Evolutionary conservation across 345 rosid genomes (phyloP).

Genomic region (Salix caprea): DNA sequence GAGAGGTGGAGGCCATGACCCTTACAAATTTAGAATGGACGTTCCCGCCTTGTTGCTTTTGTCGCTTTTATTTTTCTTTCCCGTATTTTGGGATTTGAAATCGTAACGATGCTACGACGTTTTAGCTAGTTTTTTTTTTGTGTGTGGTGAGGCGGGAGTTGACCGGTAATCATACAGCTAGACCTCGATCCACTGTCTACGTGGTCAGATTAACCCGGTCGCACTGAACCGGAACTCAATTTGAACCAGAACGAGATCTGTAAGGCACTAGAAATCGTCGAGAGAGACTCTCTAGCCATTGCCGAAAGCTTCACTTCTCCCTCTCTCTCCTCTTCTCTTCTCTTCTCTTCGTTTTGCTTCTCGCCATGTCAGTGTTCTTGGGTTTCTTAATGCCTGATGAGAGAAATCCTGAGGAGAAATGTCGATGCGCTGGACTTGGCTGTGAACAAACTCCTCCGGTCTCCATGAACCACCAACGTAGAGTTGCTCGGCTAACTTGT

Average conservation of each 20-base stretch:
- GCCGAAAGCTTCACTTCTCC: conserved; percentile 79
- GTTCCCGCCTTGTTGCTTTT: conserved; percentile 20
- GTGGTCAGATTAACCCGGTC: conserved; percentile 10
- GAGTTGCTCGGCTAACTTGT: not conserved
- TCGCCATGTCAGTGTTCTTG: not conserved
- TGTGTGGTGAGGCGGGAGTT: too few species aligned
- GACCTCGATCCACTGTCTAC: conserved; percentile 17
- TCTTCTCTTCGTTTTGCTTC: conserved; percentile 53
- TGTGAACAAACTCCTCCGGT: conserved; percentile 62
- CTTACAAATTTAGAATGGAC: conserved; percentile 14
- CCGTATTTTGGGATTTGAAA: not conserved
- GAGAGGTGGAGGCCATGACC: not conserved
- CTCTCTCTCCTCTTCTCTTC: conserved; percentile 73
- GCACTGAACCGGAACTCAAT: conserved; percentile 19
- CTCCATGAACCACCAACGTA: conserved; percentile 24
- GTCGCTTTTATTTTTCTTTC: not conserved
- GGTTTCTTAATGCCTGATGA: conserved; percentile 42
- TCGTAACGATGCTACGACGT: not conserved
- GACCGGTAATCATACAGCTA: not conserved
- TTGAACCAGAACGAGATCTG: conserved; percentile 48
- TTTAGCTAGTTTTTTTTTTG: not conserved
- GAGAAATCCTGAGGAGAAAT: conserved; percentile 74
- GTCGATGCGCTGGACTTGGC: conserved; percentile 79
- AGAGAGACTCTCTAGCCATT: conserved; percentile 76
- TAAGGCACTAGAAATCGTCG: conserved; percentile 65